Base-by-base conservation (phyloP, 805 yeast genomes). In the Candida railenensis region DNA sequence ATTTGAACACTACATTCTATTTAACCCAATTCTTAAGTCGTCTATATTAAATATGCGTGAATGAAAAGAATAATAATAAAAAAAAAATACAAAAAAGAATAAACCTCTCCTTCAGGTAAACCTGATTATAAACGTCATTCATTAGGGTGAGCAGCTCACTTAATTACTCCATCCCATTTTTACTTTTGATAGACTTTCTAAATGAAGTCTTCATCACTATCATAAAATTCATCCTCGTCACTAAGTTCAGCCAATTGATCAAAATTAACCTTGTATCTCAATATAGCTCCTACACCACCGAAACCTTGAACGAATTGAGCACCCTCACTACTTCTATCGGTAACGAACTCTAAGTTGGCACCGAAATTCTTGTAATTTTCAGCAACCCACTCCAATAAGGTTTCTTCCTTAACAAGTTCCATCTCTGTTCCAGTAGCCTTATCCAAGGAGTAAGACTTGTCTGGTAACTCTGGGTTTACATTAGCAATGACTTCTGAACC, bases 231-330 rank as follows among this genome's bases (percentile, higher is more conserved):
- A 36, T 36, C 39, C 62, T 91, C 97, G 53, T 89, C 96, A 49
- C 83, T 77, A 47, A 89, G 97, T 45, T 89, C 96, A 44, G 76
- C 87, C 64, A 94, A 80, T 76, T 90, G 97, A 68, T 94, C 99
- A 61, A 94, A 94, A 75, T 94, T 94, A 58, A 94, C 94, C 72
- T 90, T 90, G 73, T 94, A 94, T 75, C 99, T 89, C 67, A 94
- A 76, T 58, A 94, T 67, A 48, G 97, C 97, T 68, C 99, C 99
- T 55, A 94, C 81, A 74, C 99, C 99, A 86, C 99, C 99, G 64
- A 94, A 94, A 49, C 99, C 99, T 59, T 83, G 85, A 49, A 87
- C 95, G 70, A 94, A 94, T 76, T 94, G 99, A 40, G 98, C 96
- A 77, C 99, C 99, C 73, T 94, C 99, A 38, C 96, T 85, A 19